Conservation (phyloP, 495 filamentous ascomycete genomes). For the Mytilinidion resinicola region DNA sequence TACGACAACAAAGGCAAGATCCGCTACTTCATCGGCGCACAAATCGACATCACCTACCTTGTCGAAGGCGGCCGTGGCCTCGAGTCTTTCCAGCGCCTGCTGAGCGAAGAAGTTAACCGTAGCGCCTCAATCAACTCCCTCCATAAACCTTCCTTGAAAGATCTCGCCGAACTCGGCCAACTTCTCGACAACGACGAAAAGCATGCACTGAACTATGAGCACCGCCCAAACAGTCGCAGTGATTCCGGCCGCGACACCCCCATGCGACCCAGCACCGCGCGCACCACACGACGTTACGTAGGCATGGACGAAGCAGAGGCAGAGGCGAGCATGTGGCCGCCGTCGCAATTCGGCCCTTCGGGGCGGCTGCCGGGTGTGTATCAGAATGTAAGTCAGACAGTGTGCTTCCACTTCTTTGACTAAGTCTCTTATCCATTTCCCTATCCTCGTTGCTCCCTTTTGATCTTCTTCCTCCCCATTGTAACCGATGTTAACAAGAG, state of each 20-base stretch:
- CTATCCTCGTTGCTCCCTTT: too few relatives aligned
- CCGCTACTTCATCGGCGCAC: constrained; percentile 57
- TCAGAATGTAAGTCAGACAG: constrained; percentile 30
- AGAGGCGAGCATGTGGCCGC: constrained; percentile 27
- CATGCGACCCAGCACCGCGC: constrained; percentile 5
- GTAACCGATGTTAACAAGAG: not conserved
- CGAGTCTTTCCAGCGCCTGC: constrained; percentile 47
- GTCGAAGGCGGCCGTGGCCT: constrained; percentile 52
- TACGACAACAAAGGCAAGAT: constrained; percentile 53
- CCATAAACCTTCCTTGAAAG: constrained; percentile 13
- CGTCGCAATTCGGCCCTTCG: constrained; percentile 23
- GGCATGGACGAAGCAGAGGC: constrained; percentile 30
- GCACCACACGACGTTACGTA: constrained; percentile 15
- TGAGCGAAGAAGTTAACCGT: constrained; percentile 31
- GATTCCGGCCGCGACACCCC: constrained; percentile 16
- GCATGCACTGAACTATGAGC: constrained; percentile 15
- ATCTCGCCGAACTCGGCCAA: constrained; percentile 27
- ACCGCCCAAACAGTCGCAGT: constrained; percentile 9
- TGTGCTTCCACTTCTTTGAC: not conserved
- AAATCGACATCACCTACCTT: constrained; percentile 56
- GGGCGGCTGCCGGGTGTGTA: constrained; percentile 41
- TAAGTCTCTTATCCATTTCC: not conserved
- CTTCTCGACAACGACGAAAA: constrained; percentile 36
- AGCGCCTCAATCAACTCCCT: constrained; percentile 13
- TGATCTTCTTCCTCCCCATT: not conserved